Evolutionary conservation across 2,329 filamentous ascomycete genomes (phyloP).

Genomic region (Sphaceloma murrayae): DNA sequence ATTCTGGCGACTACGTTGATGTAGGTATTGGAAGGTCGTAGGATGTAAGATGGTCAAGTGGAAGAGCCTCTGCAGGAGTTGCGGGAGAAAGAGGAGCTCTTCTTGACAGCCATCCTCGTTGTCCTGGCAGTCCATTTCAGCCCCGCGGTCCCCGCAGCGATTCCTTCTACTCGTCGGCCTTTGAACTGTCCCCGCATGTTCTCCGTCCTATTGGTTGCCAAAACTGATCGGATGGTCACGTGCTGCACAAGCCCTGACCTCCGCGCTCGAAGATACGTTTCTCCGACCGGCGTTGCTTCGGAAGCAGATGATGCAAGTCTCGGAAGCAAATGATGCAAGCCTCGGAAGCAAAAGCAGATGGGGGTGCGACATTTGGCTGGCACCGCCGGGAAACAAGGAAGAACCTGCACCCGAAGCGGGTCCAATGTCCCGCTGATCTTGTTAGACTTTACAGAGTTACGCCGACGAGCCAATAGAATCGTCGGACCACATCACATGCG

Average conservation of each 20-base stretch:
- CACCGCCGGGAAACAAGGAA: neutral
- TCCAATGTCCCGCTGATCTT: too few relatives aligned
- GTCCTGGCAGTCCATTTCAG: slow-evolving; percentile 1
- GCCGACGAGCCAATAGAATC: neutral
- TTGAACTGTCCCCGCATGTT: slow-evolving; percentile 10
- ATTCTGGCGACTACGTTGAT: slow-evolving; percentile 20
- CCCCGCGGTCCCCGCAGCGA: slow-evolving; percentile 5
- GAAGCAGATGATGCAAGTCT: neutral
- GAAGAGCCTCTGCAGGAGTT: neutral
- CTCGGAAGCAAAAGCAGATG: neutral
- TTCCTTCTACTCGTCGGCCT: slow-evolving; percentile 13
- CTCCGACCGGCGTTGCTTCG: neutral
- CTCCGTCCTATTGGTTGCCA: slow-evolving; percentile 3
- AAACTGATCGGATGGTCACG: neutral
- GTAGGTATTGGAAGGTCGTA: neutral
- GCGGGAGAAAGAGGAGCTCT: neutral
- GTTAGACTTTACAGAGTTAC: too few relatives aligned
- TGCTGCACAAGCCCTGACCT: neutral
- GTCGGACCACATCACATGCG: neutral
- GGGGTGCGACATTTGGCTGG: too few relatives aligned
- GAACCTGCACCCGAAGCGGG: neutral
- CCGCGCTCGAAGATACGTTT: slow-evolving; percentile 4
- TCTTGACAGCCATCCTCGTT: neutral
- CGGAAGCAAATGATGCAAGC: neutral
- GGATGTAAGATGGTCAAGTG: neutral